phyloP scores from a whole-genome alignment of 192 early-diverging fungal species.

The Coemansia sp. region DNA sequence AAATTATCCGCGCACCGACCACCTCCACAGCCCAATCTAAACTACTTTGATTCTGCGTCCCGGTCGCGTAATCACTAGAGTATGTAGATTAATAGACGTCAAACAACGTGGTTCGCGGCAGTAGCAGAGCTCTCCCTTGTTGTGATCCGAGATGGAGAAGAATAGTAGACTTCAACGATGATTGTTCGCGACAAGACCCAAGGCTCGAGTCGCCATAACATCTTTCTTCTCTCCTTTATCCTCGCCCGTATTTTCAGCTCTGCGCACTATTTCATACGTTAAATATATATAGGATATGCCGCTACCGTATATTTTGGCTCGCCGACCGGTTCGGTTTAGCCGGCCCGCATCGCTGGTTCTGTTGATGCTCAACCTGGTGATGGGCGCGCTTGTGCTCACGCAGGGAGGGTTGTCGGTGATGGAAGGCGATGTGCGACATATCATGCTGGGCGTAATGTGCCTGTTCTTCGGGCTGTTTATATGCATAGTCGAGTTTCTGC shows the following conservation, averaged over 20 bases:
- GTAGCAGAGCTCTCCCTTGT: background rate
- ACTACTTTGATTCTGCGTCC: background rate
- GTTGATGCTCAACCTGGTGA: constrained; percentile 15
- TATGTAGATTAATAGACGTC: background rate
- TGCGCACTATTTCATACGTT: too few species aligned
- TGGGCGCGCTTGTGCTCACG: constrained; percentile 30
- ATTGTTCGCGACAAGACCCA: constrained; percentile 3
- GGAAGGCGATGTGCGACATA: constrained; percentile 33
- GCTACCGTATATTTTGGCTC: constrained; percentile 44
- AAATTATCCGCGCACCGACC: constrained; percentile 9
- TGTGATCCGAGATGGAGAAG: constrained; percentile 9
- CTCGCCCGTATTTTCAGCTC: background rate
- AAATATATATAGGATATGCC: constrained; percentile 17
- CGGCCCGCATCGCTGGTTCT: constrained; percentile 23
- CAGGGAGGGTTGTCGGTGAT: constrained; percentile 40
- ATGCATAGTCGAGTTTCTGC: constrained; percentile 24
- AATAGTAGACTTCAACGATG: background rate
- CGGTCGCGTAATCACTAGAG: background rate
- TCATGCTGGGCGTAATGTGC: constrained; percentile 40
- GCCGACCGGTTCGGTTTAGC: constrained; percentile 22
- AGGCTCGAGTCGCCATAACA: background rate
- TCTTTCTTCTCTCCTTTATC: background rate
- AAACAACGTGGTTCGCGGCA: background rate
- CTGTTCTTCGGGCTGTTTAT: constrained; percentile 23
- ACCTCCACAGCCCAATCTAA: constrained; percentile 29